Evolutionary conservation across 805 yeast genomes (phyloP).

Genomic region (Debaryomyces maramus): DNA sequence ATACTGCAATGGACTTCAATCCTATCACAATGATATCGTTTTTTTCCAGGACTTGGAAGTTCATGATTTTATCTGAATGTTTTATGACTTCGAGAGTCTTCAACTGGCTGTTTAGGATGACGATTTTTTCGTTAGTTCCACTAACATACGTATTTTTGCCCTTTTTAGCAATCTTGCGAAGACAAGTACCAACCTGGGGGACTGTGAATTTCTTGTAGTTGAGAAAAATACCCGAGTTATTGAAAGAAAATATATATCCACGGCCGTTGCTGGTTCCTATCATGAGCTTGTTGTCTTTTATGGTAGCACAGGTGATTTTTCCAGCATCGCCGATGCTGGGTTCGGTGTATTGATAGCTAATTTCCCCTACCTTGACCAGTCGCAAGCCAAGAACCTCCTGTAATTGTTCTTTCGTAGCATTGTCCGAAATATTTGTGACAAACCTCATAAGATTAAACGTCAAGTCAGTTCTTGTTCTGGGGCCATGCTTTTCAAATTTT

Average conservation of each 20-base stretch:
- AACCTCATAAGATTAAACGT: background rate
- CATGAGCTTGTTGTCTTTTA: constrained; percentile 1
- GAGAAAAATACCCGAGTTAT: background rate
- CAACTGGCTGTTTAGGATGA: background rate
- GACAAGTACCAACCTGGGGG: background rate
- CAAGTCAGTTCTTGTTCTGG: background rate
- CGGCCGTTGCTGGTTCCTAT: constrained; percentile 8
- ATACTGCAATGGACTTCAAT: background rate
- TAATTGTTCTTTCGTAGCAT: constrained; percentile 1
- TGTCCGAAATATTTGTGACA: background rate
- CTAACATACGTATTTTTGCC: background rate
- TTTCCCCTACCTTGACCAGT: background rate
- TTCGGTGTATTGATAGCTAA: constrained; percentile 2
- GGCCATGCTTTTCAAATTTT: constrained; percentile 1
- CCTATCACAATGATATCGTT: constrained; percentile 4
- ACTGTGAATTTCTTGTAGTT: background rate
- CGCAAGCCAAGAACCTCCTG: constrained; percentile 2
- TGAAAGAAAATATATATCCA: constrained; percentile 1
- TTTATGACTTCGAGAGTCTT: background rate
- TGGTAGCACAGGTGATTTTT: constrained; percentile 2
- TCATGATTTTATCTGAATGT: constrained; percentile 1
- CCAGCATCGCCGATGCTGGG: background rate
- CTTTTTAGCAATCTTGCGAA: background rate
- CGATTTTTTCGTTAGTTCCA: background rate
- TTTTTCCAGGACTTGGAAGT: constrained; percentile 1